Conservation (phyloP, 179 eudicot species). For the Drosera spatulata region DNA sequence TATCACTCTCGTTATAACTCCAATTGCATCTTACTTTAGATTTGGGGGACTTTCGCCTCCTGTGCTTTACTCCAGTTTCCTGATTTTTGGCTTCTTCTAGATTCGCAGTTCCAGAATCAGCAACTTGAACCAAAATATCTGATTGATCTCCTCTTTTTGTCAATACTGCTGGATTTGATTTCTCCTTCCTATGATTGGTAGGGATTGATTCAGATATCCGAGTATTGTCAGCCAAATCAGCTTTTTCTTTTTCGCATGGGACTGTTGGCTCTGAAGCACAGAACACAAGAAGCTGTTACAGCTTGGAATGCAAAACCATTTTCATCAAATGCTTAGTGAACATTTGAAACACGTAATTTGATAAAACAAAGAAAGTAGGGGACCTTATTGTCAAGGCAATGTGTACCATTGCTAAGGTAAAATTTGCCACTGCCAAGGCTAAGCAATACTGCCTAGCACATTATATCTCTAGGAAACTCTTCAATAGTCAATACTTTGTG, state of each 20-base stretch:
- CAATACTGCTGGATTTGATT: conserved; percentile 32
- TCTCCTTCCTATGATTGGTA: conserved; percentile 29
- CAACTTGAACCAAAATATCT: conserved; percentile 14
- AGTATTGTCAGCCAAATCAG: conserved; percentile 27
- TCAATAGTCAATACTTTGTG: too few relatives aligned
- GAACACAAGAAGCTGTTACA: conserved; percentile 2
- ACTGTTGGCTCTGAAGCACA: conserved; percentile 31
- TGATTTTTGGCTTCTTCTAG: conserved; percentile 32
- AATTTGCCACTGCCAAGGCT: too few relatives aligned
- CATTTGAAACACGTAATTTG: too few relatives aligned
- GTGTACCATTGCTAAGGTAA: too few relatives aligned
- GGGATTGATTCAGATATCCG: conserved; percentile 28
- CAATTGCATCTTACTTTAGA: conserved; percentile 39
- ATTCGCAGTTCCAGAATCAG: conserved; percentile 37
- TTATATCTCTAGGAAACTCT: too few relatives aligned
- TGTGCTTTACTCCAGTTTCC: conserved; percentile 27
- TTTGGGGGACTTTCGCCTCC: conserved; percentile 41
- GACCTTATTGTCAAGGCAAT: too few relatives aligned
- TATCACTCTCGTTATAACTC: background rate
- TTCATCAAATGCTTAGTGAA: too few relatives aligned
- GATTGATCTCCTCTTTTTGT: conserved; percentile 38
- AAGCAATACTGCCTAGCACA: too few relatives aligned
- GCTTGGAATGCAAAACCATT: too few relatives aligned
- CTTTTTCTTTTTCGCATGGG: conserved; percentile 41
- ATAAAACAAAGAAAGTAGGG: too few relatives aligned